Percentiles rank a stretch among this genome's conserved stretches.
These are phyloP conservation scores for Serendipita sp. DNA, from an alignment of 768 basidiomycete species.

Conservation along the genomic window DNA sequence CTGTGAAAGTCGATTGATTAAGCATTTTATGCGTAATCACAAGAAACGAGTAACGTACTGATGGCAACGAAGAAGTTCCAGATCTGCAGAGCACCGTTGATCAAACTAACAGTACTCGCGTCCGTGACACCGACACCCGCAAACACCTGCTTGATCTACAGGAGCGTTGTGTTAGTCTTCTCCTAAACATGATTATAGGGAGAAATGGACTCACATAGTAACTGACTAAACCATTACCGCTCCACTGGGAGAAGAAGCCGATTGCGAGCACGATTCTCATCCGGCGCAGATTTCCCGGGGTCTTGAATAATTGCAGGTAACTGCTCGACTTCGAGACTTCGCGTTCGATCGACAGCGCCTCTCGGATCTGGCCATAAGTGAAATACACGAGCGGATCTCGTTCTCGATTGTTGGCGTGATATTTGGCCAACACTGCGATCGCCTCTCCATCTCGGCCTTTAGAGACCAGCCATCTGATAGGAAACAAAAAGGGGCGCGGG, in stretches of 20 bases:
- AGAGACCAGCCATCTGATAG: constrained; percentile 39
- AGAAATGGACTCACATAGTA: constrained; percentile 8
- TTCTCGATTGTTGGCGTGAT: constrained; percentile 37
- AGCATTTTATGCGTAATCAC: no score
- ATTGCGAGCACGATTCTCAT: constrained; percentile 53
- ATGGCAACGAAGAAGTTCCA: constrained; percentile 48
- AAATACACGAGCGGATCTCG: background rate
- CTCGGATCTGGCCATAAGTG: constrained; percentile 35
- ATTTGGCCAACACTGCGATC: constrained; percentile 44
- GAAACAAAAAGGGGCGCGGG: no score
- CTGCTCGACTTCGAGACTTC: constrained; percentile 34
- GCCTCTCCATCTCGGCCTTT: constrained; percentile 48
- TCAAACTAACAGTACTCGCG: constrained; percentile 38
- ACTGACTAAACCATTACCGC: constrained; percentile 10
- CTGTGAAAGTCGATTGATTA: constrained; percentile 16
- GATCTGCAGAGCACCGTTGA: constrained; percentile 48
- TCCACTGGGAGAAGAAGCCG: constrained; percentile 63
- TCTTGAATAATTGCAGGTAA: constrained; percentile 39
- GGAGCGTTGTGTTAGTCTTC: constrained; percentile 35
- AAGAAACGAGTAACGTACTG: background rate
- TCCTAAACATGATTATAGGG: constrained; percentile 38
- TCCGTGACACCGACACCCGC: constrained; percentile 44
- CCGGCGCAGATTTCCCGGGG: constrained; percentile 50
- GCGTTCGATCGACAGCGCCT: constrained; percentile 48
- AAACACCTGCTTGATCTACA: constrained; percentile 56